A percentile compares a stretch with the other conserved stretches of the same genome.
These are phyloP conservation scores for Pseudisothecium myosuroides DNA, from an alignment of 225 moss, liverwort and hornwort genomes.

Conservation along the genomic window DNA sequence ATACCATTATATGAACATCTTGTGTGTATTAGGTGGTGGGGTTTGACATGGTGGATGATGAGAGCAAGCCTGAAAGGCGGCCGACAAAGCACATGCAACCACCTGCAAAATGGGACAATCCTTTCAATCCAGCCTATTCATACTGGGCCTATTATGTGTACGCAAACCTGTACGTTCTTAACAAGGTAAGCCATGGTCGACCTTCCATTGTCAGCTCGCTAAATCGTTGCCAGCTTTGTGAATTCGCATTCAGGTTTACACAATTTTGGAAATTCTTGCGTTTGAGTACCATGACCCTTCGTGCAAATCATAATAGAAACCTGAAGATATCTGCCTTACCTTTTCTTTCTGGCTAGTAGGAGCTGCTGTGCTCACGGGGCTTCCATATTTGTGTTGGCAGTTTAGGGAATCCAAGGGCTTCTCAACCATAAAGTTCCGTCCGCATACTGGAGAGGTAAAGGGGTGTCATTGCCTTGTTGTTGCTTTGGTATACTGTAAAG, in stretches of 20 bases:
- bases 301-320: not conserved
- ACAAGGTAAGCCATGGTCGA: slow-evolving; percentile 36
- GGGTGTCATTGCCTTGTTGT: not conserved
- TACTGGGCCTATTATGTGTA: slow-evolving; percentile 97
- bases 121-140: slow-evolving; percentile 92
- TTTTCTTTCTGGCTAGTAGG: not conserved
- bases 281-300: not conserved
- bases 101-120: slow-evolving; percentile 90
- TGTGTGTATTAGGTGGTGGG: slow-evolving; percentile 60
- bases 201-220: not conserved
- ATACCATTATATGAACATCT: not conserved
- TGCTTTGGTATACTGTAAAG: not conserved
- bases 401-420: slow-evolving; percentile 82
- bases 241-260: not conserved
- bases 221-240: not conserved
- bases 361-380: not conserved
- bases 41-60: slow-evolving; percentile 99
- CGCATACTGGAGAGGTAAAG: slow-evolving; percentile 83
- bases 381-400: slow-evolving; percentile 24
- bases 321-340: not conserved
- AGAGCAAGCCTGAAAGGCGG: slow-evolving; percentile 94
- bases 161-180: slow-evolving; percentile 81
- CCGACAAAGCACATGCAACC: slow-evolving; percentile 96
- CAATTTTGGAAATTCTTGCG: not conserved
- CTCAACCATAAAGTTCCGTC: slow-evolving; percentile 81